Percentiles rank a stretch among this genome's conserved stretches.
These are phyloP conservation scores for Claviceps fusiformis DNA, from an alignment of 2,329 filamentous ascomycete genomes.

Conservation along the genomic window DNA sequence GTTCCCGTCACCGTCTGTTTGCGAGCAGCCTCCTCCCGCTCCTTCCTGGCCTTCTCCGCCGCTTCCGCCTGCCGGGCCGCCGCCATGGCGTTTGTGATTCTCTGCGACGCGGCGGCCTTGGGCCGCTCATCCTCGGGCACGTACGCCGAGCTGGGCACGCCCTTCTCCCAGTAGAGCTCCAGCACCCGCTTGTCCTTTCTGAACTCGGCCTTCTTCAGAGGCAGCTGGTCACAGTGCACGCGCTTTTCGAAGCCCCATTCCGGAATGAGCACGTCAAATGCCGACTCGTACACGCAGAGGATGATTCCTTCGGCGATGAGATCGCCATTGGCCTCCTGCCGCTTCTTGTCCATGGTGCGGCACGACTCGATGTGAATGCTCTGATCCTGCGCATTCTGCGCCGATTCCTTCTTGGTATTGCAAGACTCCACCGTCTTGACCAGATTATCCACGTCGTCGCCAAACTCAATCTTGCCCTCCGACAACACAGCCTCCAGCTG, in stretches of 20 bases:
- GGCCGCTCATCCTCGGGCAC: conserved; percentile 94
- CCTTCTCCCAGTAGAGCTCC: conserved; percentile 99
- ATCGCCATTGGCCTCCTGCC: conserved; percentile 75
- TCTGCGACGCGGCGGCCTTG: conserved; percentile 62
- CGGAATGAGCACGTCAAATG: conserved; percentile 94
- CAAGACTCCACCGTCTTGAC: conserved; percentile 88
- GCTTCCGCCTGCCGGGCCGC: conserved; percentile 71
- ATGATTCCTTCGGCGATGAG: conserved; percentile 93
- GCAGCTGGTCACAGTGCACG: conserved; percentile 95
- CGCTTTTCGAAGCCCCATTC: conserved; percentile 99
- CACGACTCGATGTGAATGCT: conserved; percentile 98
- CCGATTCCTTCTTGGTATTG: conserved; percentile 98
- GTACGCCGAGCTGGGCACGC: conserved; percentile 88
- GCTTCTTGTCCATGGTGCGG: conserved; percentile 85
- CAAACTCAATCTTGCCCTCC: conserved; percentile 69
- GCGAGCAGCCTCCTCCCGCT: conserved; percentile 79
- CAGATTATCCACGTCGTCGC: conserved; percentile 74
- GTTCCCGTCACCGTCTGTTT: conserved; percentile 92
- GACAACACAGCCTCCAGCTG: conserved; percentile 82
- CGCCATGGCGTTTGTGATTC: conserved; percentile 60
- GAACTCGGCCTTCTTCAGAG: conserved; percentile 97
- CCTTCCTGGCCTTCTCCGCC: conserved; percentile 66
- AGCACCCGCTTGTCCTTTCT: conserved; percentile 89
- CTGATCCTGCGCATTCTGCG: conserved; percentile 94
- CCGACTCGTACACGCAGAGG: conserved; percentile 93